Evolutionary conservation across 106 monocot species (phyloP).

Genomic region (Iris macrosiphon): DNA sequence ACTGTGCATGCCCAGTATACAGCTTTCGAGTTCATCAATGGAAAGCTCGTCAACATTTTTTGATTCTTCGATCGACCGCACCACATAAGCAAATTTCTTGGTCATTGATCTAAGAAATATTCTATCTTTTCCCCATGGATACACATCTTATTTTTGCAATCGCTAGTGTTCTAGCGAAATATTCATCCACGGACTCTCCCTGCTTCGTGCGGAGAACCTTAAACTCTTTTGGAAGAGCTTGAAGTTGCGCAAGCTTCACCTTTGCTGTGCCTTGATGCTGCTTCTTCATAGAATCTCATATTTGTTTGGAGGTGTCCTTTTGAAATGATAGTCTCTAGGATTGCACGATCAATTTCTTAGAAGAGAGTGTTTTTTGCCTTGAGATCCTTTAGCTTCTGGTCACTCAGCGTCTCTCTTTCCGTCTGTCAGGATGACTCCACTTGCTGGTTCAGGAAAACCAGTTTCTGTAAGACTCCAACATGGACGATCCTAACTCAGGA

Average conservation of each 20-base stretch:
- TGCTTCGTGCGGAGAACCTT: neutral
- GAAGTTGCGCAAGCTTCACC: neutral
- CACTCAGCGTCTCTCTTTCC: no score
- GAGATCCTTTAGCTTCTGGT: no score
- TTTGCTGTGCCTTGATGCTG: neutral
- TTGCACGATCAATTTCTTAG: no score
- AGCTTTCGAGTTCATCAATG: neutral
- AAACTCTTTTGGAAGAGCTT: neutral
- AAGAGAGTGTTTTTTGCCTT: no score
- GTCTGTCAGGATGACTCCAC: no score
- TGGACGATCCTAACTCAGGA: no score
- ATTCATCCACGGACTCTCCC: neutral
- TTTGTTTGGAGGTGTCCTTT: conserved; percentile 2
- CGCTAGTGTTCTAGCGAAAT: neutral
- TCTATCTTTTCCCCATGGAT: neutral
- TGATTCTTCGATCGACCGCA: neutral
- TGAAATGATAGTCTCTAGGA: no score
- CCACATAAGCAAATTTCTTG: neutral
- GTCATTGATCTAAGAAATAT: neutral
- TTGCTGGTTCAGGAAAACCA: no score
- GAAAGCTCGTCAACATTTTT: neutral
- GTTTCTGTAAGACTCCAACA: no score
- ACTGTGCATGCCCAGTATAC: neutral
- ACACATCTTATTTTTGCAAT: neutral
- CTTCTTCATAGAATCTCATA: conserved; percentile 1